A percentile compares a stretch with the other conserved stretches of the same genome.
Conservation (phyloP, 768 basidiomycete genomes). For the Galerina sulciceps region DNA sequence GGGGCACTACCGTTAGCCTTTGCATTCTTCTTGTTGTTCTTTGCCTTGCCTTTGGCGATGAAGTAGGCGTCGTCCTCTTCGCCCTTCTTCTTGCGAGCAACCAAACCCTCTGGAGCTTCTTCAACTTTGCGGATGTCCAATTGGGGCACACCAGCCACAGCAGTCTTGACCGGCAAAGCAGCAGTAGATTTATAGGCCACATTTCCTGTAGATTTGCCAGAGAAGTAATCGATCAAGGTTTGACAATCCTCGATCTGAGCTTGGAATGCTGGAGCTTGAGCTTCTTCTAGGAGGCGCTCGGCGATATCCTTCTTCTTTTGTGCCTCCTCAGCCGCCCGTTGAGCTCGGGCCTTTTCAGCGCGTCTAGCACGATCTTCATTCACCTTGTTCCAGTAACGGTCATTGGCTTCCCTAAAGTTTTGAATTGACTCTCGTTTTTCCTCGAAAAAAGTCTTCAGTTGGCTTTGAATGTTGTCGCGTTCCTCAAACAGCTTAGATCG, state of each 20-base stretch:
- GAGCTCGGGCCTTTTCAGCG: constrained; percentile 75
- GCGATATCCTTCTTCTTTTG: constrained; percentile 81
- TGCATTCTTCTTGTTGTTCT: constrained; percentile 39
- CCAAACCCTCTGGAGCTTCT: constrained; percentile 63
- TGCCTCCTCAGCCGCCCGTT: constrained; percentile 77
- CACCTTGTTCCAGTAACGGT: constrained; percentile 81
- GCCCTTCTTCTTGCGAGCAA: constrained; percentile 91
- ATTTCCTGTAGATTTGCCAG: constrained; percentile 60
- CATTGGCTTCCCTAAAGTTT: constrained; percentile 80
- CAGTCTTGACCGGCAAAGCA: constrained; percentile 38
- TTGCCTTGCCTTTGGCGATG: constrained; percentile 68
- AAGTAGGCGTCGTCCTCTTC: constrained; percentile 85
- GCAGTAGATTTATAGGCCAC: constrained; percentile 41
- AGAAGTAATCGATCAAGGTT: constrained; percentile 86
- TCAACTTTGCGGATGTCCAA: constrained; percentile 89
- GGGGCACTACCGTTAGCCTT: constrained; percentile 44
- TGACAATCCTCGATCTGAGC: constrained; percentile 96
- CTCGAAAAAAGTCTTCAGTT: constrained; percentile 72
- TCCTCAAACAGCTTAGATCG: constrained; percentile 87
- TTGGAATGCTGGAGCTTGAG: constrained; percentile 87
- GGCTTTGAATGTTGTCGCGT: constrained; percentile 71
- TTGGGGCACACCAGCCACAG: constrained; percentile 72
- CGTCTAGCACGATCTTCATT: constrained; percentile 88
- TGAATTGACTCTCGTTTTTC: constrained; percentile 77
- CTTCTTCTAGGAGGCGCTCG: constrained; percentile 87